Percentiles rank a stretch among this genome's conserved stretches.
Conservation (phyloP, 2,329 filamentous ascomycete genomes). For the Penicillium crustosum region DNA sequence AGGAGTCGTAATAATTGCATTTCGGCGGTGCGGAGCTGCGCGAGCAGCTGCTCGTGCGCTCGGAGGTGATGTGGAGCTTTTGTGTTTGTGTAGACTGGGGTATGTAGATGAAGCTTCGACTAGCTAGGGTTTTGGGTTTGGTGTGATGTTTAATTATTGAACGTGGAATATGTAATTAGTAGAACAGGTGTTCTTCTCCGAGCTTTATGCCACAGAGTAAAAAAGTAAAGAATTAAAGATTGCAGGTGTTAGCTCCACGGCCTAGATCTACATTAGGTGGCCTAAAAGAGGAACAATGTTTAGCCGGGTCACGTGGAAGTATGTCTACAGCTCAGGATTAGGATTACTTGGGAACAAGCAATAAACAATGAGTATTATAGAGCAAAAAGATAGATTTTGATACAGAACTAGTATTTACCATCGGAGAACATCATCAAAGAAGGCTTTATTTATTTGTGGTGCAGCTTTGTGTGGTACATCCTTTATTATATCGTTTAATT, state of each 20-base stretch:
- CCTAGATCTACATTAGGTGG: constrained; percentile 14
- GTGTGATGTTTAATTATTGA: not conserved
- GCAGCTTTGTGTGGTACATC: not conserved
- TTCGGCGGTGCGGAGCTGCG: constrained; percentile 16
- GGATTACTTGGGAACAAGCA: not conserved
- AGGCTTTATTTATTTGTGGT: not conserved
- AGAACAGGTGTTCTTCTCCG: not conserved
- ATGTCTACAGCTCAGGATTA: not conserved
- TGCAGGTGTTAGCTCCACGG: constrained; percentile 5
- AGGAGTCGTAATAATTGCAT: constrained; percentile 40
- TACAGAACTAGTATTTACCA: not conserved
- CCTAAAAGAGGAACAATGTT: constrained; percentile 22
- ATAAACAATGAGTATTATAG: not conserved
- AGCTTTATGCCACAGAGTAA: not conserved
- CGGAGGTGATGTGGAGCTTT: not conserved
- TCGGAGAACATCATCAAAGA: not conserved
- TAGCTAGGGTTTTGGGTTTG: not conserved
- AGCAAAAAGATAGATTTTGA: not conserved
- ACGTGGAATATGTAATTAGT: not conserved
- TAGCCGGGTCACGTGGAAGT: constrained; percentile 22
- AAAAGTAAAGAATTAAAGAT: constrained; percentile 3
- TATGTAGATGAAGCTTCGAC: not conserved
- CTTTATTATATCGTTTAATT: not conserved
- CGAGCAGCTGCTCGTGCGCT: constrained; percentile 16
- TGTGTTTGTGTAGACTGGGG: not conserved